Evolutionary conservation across 768 basidiomycete species (phyloP), one percentile per base, ranked within the genome.

Genomic region (Dacryopinax spathularia): DNA sequence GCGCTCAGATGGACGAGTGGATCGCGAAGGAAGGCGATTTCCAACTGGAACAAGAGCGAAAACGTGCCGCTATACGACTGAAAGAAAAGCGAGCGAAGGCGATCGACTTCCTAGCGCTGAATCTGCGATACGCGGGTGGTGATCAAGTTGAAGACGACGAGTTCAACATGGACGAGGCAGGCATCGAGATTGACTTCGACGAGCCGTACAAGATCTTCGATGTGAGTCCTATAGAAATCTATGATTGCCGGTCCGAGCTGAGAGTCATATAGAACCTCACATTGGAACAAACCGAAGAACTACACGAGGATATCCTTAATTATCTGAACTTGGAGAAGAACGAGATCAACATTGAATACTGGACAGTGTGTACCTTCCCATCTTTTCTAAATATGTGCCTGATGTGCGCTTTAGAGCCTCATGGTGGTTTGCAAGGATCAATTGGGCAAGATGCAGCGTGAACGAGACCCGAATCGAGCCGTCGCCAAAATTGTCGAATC

Each of bases 201-300:
- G 96, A 99, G 71, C 96, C 96, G 0, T 99, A 98, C 77, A 90
- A 89, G 69, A 98, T 99, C 68, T 87, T 98, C 67, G 91, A 96
- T 67, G 94, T 93, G 72, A n/a, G n/a, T n/a, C n/a, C n/a, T n/a
- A n/a, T n/a, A n/a, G n/a, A n/a, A n/a, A n/a, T n/a, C n/a, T n/a
- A n/a, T n/a, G n/a, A n/a, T n/a, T n/a, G n/a, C n/a, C n/a, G n/a
- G n/a, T n/a, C n/a, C n/a, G n/a, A n/a, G n/a, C n/a, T n/a, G n/a
- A n/a, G n/a, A n/a, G n/a, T n/a, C n/a, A n/a, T n/a, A n/a, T 34
- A 93, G 91, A 97, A 86, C 73, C 80, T 99, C 31, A 85, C 89
- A 16, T 76, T 85, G 2, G 83, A 86, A 56, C 94, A 99, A 78
- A 88, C 91, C 7, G 85, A 92, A 67, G 95, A 99, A 72, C 77